A percentile compares a stretch with the other conserved stretches of the same genome.
Conservation (phyloP, 257 asterid genomes). For the Salvia rosmarinus region DNA sequence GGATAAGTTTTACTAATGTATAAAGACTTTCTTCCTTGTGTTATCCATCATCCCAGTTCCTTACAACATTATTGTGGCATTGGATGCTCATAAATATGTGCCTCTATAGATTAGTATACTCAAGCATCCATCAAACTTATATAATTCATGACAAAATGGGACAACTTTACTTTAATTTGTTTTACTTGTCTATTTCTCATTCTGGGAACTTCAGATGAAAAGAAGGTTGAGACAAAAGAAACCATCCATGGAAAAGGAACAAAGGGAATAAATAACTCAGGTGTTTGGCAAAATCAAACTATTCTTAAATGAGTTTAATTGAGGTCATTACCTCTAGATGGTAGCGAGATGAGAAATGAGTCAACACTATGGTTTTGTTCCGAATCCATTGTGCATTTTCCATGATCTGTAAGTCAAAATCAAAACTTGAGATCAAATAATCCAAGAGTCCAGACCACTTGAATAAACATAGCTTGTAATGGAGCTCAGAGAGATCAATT, state of each 20-base stretch:
- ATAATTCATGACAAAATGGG: neutral
- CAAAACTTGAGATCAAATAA: neutral
- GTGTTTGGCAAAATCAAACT: neutral
- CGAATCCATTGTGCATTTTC: conserved; percentile 89
- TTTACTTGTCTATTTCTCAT: neutral
- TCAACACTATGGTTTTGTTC: conserved; percentile 71
- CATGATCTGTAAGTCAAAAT: conserved; percentile 62
- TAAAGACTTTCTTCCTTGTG: neutral
- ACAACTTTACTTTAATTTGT: neutral
- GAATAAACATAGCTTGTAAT: neutral
- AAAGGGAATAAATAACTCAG: neutral
- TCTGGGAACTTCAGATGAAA: neutral
- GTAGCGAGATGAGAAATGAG: conserved; percentile 95
- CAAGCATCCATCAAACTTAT: too few relatives aligned
- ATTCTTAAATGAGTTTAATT: too few relatives aligned
- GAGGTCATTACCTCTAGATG: conserved; percentile 67
- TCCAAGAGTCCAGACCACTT: neutral
- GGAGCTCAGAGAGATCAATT: conserved; percentile 12
- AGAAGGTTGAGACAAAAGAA: neutral
- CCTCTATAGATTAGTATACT: too few relatives aligned
- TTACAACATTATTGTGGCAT: neutral
- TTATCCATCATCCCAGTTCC: neutral
- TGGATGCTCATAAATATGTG: neutral
- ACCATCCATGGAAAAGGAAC: too few relatives aligned
- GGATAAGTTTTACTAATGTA: neutral